These are phyloP conservation scores for Vanrija humicola DNA, from an alignment of 1,284 basidiomycete species.

Conservation along the genomic window DNA sequence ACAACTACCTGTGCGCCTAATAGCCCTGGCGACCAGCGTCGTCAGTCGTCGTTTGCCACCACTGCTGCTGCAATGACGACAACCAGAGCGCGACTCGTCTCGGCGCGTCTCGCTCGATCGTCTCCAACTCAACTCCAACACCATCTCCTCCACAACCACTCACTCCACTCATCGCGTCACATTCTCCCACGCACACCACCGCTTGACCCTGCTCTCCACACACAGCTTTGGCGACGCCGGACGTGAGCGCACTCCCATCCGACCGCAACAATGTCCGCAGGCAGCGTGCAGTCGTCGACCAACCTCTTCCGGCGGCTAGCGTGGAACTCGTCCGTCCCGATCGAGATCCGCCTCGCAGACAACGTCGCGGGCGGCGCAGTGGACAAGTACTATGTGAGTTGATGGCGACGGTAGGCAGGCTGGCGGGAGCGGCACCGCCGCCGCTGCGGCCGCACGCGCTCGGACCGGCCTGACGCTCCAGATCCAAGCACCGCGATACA, in stretches of 20 bases:
- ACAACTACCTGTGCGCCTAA: no score
- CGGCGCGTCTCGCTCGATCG: no score
- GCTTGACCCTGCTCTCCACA: no score
- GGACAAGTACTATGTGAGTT: constrained; percentile 45
- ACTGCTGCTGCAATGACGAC: no score
- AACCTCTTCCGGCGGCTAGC: constrained; percentile 44
- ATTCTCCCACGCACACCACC: no score
- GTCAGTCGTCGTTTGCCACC: no score
- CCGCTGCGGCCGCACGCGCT: background rate
- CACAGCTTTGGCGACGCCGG: no score
- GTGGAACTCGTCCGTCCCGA: constrained; percentile 44
- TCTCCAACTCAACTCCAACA: no score
- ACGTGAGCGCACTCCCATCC: background rate
- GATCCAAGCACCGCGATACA: constrained; percentile 72
- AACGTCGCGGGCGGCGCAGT: constrained; percentile 26
- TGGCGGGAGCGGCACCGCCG: background rate
- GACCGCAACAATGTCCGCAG: constrained; percentile 7
- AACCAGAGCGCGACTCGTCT: no score
- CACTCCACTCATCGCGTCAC: no score
- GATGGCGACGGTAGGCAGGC: background rate
- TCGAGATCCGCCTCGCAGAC: constrained; percentile 39
- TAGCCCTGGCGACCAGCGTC: no score
- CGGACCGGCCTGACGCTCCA: constrained; percentile 17
- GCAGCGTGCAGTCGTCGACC: constrained; percentile 31
- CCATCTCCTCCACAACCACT: no score